Percentiles rank a stretch among this genome's conserved stretches.
phyloP scores from a whole-genome alignment of 306 rosid species.

The Elaeagnus macrophylla region DNA sequence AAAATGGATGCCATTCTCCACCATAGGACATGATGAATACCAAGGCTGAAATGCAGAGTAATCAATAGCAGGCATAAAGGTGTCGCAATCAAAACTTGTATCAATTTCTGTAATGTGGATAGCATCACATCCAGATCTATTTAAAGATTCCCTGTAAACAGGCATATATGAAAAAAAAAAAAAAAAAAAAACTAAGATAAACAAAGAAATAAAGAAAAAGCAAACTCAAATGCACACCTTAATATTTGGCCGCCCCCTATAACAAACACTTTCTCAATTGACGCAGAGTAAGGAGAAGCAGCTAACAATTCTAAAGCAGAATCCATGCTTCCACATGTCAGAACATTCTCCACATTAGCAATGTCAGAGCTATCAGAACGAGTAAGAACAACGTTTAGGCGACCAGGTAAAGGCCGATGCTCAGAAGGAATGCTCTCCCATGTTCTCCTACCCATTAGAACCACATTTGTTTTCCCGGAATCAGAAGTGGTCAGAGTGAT shows the following conservation, averaged over 20 bases:
- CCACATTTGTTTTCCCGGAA: constrained; percentile 73
- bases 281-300: constrained; percentile 75
- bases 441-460: constrained; percentile 90
- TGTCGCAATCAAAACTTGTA: constrained; percentile 68
- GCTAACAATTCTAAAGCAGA: constrained; percentile 92
- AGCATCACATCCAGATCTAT: constrained; percentile 88
- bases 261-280: constrained; percentile 91
- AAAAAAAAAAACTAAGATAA: constrained; percentile 10
- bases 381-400: constrained; percentile 87
- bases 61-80: constrained; percentile 67
- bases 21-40: constrained; percentile 80
- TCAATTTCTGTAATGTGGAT: constrained; percentile 78
- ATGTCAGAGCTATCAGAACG: constrained; percentile 91
- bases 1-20: constrained; percentile 58
- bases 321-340: constrained; percentile 71
- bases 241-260: constrained; percentile 83
- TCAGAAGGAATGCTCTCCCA: constrained; percentile 79
- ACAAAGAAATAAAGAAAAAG: background rate
- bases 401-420: constrained; percentile 66
- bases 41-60: constrained; percentile 71
- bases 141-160: constrained; percentile 70
- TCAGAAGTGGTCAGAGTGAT: constrained; percentile 58
- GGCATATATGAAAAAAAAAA: constrained; percentile 16
- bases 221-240: constrained; percentile 33
- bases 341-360: constrained; percentile 87